Evolutionary conservation across 768 basidiomycete genomes (phyloP), one percentile per base, ranked within the genome.

Genomic region (Phlebiopsis flavidoalba): DNA sequence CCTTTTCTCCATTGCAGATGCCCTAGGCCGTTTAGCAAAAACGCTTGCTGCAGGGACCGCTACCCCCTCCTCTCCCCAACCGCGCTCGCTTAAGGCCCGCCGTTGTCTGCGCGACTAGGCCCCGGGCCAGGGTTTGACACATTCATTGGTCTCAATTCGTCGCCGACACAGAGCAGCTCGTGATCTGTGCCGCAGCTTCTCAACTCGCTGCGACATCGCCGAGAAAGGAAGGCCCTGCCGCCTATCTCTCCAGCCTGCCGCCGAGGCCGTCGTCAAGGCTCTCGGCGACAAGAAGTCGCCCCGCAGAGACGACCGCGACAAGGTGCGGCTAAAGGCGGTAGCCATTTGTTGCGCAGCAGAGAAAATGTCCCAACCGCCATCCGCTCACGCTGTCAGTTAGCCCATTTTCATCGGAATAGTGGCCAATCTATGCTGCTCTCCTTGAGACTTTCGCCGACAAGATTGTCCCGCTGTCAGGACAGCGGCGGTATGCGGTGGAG

Each of bases 361-460:
- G n/a, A n/a, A n/a, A n/a, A n/a, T n/a, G n/a, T 79, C 84, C 61
- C 91, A n/a, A n/a, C 89, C 66, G 89, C 88, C 51, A 77, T 86
- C 66, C 87, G 83, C 69, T 86, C 91, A 51, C 85, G n/a, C n/a
- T n/a, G n/a, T 99, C 65, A 95, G n/a, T n/a, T n/a, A 96, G 75
- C 93, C 95, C 45, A 81, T 86, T 70, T 91, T 98, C 78, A 75
- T 95, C 72, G 83, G n/a, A n/a, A 86, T 66, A 92, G 91, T 61
- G 92, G 93, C 62, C n/a, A n/a, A 81, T 96, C 64, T 95, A 92
- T 73, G 81, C 84, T 59, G 85, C 86, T 61, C 89, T 98, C 69
- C 82, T 97, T 69, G 95, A 97, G 76, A 74, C 90, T 48, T 94
- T 96, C 69, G 95, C 93, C 74, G 95, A 98, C 82, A 97, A 97